These are phyloP conservation scores for Calocybe gangraenosa DNA, from an alignment of 768 basidiomycete species.

Conservation along the genomic window DNA sequence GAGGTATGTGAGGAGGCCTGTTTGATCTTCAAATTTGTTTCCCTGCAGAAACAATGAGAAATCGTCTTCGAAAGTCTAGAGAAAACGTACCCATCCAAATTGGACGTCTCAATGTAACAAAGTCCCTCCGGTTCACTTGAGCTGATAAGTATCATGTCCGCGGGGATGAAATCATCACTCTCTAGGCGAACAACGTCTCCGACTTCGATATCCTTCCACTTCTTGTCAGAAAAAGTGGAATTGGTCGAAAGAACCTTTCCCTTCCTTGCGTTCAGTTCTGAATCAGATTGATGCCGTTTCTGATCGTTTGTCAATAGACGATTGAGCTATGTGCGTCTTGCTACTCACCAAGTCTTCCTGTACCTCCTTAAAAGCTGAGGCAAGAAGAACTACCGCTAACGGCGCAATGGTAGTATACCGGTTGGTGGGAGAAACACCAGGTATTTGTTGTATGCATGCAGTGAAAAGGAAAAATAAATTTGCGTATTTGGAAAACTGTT, in stretches of 20 bases:
- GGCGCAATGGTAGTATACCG: slow-evolving; percentile 93
- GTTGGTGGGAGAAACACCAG: slow-evolving; percentile 95
- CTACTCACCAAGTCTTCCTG: slow-evolving; percentile 86
- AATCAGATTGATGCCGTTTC: slow-evolving; percentile 97
- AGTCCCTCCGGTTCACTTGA: slow-evolving; percentile 96
- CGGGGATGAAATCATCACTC: slow-evolving; percentile 92
- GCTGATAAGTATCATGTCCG: slow-evolving; percentile 83
- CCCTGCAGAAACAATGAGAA: slow-evolving; percentile 40
- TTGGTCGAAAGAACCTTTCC: slow-evolving; percentile 70
- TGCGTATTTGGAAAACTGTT: slow-evolving; percentile 98
- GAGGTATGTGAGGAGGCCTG: slow-evolving; percentile 86
- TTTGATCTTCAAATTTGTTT: slow-evolving; percentile 99
- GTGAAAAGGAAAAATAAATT: slow-evolving; percentile 99
- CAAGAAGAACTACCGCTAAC: slow-evolving; percentile 81
- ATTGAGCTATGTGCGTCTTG: slow-evolving; percentile 25
- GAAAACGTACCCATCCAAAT: slow-evolving; percentile 81
- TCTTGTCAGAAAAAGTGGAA: slow-evolving; percentile 63
- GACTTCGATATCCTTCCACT: slow-evolving; percentile 87
- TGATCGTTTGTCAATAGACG: slow-evolving; percentile 21
- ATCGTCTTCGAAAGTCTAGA: not conserved
- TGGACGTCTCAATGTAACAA: slow-evolving; percentile 97
- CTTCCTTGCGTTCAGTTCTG: slow-evolving; percentile 81
- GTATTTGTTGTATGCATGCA: slow-evolving; percentile 95
- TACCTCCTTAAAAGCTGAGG: slow-evolving; percentile 92
- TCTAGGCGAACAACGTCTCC: slow-evolving; percentile 92